phyloP scores from a whole-genome alignment of 257 asterid genomes.

The Solanum virginianum region DNA sequence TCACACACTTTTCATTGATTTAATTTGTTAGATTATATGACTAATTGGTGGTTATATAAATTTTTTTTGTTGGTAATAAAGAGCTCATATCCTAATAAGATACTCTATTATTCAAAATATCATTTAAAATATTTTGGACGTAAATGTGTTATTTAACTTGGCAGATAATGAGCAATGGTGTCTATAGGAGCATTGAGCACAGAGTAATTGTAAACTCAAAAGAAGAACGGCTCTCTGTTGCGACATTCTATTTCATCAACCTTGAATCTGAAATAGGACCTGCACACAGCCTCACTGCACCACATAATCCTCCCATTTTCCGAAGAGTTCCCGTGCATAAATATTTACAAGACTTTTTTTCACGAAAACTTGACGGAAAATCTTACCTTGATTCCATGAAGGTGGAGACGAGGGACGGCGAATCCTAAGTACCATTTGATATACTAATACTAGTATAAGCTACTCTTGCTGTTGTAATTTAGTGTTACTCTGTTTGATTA shows the following conservation, averaged over 20 bases:
- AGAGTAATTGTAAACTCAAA: conserved; percentile 32
- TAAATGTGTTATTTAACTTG: background rate
- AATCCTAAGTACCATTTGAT: background rate
- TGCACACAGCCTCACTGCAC: conserved; percentile 26
- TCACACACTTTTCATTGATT: background rate
- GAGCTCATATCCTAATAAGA: too few species aligned
- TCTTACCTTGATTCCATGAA: conserved; percentile 37
- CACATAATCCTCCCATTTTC: conserved; percentile 25
- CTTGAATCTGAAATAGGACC: conserved; percentile 35
- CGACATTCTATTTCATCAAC: conserved; percentile 30
- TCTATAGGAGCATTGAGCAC: conserved; percentile 43
- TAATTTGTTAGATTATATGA: too few species aligned
- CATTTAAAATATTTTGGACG: too few species aligned
- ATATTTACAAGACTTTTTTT: conserved; percentile 29
- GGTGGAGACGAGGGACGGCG: background rate
- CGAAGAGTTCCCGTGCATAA: conserved; percentile 10
- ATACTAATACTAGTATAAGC: background rate
- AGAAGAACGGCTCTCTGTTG: conserved; percentile 41
- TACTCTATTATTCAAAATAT: too few species aligned
- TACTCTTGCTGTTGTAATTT: background rate
- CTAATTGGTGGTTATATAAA: too few species aligned
- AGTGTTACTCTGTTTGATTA: background rate
- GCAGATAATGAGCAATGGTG: conserved; percentile 48
- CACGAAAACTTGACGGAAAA: conserved; percentile 31
- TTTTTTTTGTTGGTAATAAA: too few species aligned